phyloP scores from a whole-genome alignment of 2,329 filamentous ascomycete genomes.

The Aspergillus fischeri region DNA sequence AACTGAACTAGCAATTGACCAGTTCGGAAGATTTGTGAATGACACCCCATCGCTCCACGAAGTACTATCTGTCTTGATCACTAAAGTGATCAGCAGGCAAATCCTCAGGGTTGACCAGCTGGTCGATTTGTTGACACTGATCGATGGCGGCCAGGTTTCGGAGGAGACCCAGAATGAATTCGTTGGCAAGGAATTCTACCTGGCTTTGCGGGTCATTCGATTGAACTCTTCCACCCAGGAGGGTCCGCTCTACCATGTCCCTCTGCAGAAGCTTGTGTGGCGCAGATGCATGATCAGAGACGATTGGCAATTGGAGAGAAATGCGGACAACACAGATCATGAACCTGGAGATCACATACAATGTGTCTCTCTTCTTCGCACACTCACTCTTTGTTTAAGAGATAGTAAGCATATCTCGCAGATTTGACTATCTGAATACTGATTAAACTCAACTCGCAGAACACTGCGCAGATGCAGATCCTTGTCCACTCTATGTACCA shows the following conservation, averaged over 20 bases:
- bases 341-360: conserved; percentile 61
- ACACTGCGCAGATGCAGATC: conserved; percentile 10
- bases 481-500: conserved; percentile 20
- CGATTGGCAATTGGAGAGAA: conserved; percentile 77
- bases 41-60: conserved; percentile 64
- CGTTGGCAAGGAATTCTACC: conserved; percentile 63
- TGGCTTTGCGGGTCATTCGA: conserved; percentile 59
- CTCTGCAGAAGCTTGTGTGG: conserved; percentile 61
- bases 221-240: conserved; percentile 53
- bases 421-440: background rate
- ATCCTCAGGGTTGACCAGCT: conserved; percentile 57
- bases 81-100: conserved; percentile 66
- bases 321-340: conserved; percentile 69
- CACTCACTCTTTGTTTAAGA: conserved; percentile 61
- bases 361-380: conserved; percentile 64
- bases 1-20: conserved; percentile 68
- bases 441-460: conserved; percentile 14
- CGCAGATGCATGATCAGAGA: conserved; percentile 78
- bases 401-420: conserved; percentile 28
- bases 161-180: conserved; percentile 47
- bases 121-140: conserved; percentile 68
- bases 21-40: conserved; percentile 54
- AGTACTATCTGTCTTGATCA: conserved; percentile 67
- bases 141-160: conserved; percentile 51
- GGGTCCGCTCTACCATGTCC: conserved; percentile 35